A percentile compares a stretch with the other conserved stretches of the same genome.
Conservation (phyloP, 768 basidiomycete species). For the Mrakia frigida region DNA sequence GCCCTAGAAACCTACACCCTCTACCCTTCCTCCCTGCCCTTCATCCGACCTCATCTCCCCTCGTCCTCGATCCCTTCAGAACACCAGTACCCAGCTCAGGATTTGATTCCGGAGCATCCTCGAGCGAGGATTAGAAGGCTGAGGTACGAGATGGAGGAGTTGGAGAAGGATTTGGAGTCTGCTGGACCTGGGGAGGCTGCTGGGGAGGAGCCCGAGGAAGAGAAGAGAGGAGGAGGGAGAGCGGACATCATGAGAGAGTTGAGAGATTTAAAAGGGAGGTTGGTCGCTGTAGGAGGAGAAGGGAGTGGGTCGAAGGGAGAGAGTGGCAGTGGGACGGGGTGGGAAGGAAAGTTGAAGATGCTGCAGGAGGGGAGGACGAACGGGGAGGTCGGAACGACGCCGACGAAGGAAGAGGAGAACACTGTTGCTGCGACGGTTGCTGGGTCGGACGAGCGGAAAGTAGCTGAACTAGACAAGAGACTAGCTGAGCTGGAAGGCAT, state of each 20-base stretch:
- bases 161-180: slow-evolving; percentile 65
- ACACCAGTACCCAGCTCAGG: slow-evolving; percentile 9
- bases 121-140: slow-evolving; percentile 49
- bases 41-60: slow-evolving; percentile 15
- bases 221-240: neutral
- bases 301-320: slow-evolving; percentile 63
- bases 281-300: slow-evolving; percentile 63
- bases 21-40: slow-evolving; percentile 21
- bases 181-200: neutral
- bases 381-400: slow-evolving; percentile 16
- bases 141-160: slow-evolving; percentile 68
- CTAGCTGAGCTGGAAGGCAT: slow-evolving; percentile 76
- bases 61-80: slow-evolving; percentile 20
- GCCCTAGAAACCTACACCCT: slow-evolving; percentile 31
- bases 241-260: slow-evolving; percentile 44
- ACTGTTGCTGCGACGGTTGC: slow-evolving; percentile 35
- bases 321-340: slow-evolving; percentile 48
- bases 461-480: slow-evolving; percentile 75
- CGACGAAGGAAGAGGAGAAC: slow-evolving; percentile 33
- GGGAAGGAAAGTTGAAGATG: slow-evolving; percentile 50
- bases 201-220: neutral
- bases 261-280: slow-evolving; percentile 69
- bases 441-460: slow-evolving; percentile 45
- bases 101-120: slow-evolving; percentile 41
- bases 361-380: slow-evolving; percentile 9